Evolutionary conservation across 1,284 basidiomycete genomes (phyloP), one percentile per base, ranked within the genome.

Genomic region (Phellopilus nigrolimitatus): DNA sequence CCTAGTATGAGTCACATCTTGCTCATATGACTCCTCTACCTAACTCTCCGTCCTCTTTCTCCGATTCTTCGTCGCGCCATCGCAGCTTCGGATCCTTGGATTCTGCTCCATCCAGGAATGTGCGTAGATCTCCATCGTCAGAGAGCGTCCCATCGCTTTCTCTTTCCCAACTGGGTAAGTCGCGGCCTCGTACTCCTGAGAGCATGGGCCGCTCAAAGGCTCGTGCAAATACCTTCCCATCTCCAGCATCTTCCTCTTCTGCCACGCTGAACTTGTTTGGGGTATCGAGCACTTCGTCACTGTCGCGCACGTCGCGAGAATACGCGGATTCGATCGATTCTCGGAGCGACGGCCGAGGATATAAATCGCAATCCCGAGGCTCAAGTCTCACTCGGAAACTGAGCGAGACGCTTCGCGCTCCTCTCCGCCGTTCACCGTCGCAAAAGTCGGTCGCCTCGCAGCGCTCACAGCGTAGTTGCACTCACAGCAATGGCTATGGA

Each of bases 371-470:
- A n/a, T 61, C 68, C 34, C 68, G 74, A 41, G 76, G 73, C 49
- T 68, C 71, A 24, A 74, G 73, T 59, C 64, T 76, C 51, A 71
- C 72, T 47, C 70, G 62, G 22, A 72, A 76, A 56, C 61, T 76
- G 13, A 71, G 71, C 1, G 76, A 78, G 24, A 68, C 68, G n/a
- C 64, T 76, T 51, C 66, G 71, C 4, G 64, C 69, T 0, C 53
- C 51, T 4, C 22, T 47, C 10, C 66, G 67, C 40, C 67, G 65
- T 19, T 66, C 68, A 17, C 61, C 67, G 2, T 65, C 69, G 3
- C 66, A 68, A 49, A 71, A 68, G 48, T 62, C 64, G 1, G 49
- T 65, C 7, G 25, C 27, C 19, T 54, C 61, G 3, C 54, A 60
- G n/a, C 54, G 61, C 6, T 59, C 61, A 17, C 60, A 62, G 43